Evolutionary conservation across 176 grass and related monocot genomes (phyloP), one percentile per base, ranked within the genome.

Genomic region (Guadua angustifolia): DNA sequence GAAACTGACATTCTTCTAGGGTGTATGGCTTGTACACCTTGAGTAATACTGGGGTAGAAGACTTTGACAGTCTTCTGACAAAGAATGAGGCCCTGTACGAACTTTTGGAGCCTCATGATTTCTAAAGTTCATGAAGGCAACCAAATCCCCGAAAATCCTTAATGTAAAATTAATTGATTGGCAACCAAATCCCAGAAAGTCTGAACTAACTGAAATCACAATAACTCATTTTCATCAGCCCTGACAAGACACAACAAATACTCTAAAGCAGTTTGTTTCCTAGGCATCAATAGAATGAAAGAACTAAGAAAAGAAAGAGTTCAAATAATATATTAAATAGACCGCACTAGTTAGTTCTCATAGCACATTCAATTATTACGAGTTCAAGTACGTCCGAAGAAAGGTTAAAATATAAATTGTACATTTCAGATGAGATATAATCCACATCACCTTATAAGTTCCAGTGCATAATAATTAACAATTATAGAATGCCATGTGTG

Each of bases 301-400:
- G 6, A 45, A 50, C 22, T 33, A 8, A 16, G 50, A 49, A 73
- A 71, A 3, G 5, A 29, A 45, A 72, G n/a, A 72, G 22, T 2
- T 73, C 38, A 47, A 16, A 49, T 4, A 29, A 16, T 16, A 9
- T 19, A 50, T 40, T 68, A 22, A 66, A 89, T 68, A 81, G 25
- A 64, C 33, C 22, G 14, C 71, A 71, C 55, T 10, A 79, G 49
- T 36, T 36, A 82, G 16, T 21, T 76, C 59, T 4, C 4, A 57
- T 33, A 73, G 50, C 69, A 74, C 60, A 74, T 68, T 84, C 59
- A 45, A 69, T 66, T 43, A 80, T 57, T 38, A 58, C 49, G 35
- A 50, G 58, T 12, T 16, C 21, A 60, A 80, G 76, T 68, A 50
- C n/a, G n/a, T 75, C 71, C 75, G 77, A 71, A 47, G 14, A 65